A percentile compares a stretch with the other conserved stretches of the same genome.
These are phyloP conservation scores for Aspergillus eucalypticola DNA, from an alignment of 2,329 filamentous ascomycete genomes.

Conservation along the genomic window DNA sequence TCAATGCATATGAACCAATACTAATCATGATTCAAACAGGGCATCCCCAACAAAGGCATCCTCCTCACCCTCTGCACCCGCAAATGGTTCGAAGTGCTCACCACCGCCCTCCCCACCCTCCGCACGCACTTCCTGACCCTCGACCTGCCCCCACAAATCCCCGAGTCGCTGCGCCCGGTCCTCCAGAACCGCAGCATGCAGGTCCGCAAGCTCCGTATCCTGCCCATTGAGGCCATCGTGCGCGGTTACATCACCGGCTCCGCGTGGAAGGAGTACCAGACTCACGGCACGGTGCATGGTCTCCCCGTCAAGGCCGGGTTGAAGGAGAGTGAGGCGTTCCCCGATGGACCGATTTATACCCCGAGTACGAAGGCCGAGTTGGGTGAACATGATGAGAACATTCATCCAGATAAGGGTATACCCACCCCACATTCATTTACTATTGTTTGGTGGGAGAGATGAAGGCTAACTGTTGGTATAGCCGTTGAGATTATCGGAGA, in stretches of 20 bases:
- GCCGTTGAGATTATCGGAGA: constrained; percentile 64
- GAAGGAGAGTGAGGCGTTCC: constrained; percentile 68
- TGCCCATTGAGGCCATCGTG: constrained; percentile 83
- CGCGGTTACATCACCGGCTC: constrained; percentile 86
- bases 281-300: constrained; percentile 76
- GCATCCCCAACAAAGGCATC: constrained; percentile 66
- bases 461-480: constrained; percentile 15
- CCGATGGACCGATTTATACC: constrained; percentile 69
- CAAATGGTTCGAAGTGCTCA: constrained; percentile 68
- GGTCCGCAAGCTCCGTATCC: constrained; percentile 70
- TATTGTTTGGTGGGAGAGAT: neutral
- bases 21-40: constrained; percentile 46
- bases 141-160: constrained; percentile 55
- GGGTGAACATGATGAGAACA: constrained; percentile 83
- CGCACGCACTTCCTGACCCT: constrained; percentile 65
- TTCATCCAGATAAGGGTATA: constrained; percentile 66
- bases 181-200: constrained; percentile 72
- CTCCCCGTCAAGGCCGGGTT: constrained; percentile 68
- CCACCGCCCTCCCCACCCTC: constrained; percentile 57
- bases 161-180: constrained; percentile 50
- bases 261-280: constrained; percentile 77
- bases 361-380: constrained; percentile 82
- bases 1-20: constrained; percentile 43
- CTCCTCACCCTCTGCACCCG: constrained; percentile 67
- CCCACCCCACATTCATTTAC: neutral